Percentiles rank a stretch among this genome's conserved stretches.
Evolutionary conservation across 495 filamentous ascomycete species (phyloP).

Genomic region (Talaromyces borbonicus): DNA sequence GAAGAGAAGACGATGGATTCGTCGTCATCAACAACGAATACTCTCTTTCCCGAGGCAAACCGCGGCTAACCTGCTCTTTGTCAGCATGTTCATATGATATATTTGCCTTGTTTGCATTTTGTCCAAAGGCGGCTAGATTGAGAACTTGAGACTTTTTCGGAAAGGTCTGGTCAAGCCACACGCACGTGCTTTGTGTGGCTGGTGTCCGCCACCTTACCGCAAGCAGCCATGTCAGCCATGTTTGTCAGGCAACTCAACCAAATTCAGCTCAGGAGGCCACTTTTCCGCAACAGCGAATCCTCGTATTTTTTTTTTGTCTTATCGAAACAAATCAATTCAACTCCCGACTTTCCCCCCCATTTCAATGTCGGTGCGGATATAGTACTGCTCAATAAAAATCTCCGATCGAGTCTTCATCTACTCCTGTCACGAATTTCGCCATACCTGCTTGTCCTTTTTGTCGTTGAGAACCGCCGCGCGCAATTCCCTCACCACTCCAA

Average conservation of each 20-base stretch:
- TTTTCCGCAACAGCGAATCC: not conserved
- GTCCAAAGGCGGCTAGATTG: not conserved
- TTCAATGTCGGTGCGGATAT: too few species aligned
- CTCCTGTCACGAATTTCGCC: too few species aligned
- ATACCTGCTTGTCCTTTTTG: too few species aligned
- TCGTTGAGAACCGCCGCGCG: too few species aligned
- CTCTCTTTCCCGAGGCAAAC: conserved; percentile 17
- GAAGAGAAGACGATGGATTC: not conserved
- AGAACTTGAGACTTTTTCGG: too few species aligned
- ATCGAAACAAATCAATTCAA: too few species aligned
- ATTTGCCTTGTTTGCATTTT: conserved; percentile 5
- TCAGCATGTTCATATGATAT: conserved; percentile 9
- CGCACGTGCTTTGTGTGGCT: conserved; percentile 3
- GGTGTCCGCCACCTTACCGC: not conserved
- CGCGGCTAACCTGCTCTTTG: conserved; percentile 2
- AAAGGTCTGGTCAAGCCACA: not conserved
- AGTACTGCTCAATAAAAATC: too few species aligned
- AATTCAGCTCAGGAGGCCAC: conserved; percentile 3
- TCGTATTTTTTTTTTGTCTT: too few species aligned
- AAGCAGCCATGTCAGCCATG: not conserved
- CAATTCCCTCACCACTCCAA: not conserved
- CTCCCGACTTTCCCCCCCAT: too few species aligned
- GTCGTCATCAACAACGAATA: not conserved
- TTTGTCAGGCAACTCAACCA: not conserved
- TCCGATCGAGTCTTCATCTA: too few species aligned